A percentile compares a stretch with the other conserved stretches of the same genome.
Evolutionary conservation across 371 early-diverging fungal genomes (phyloP).

Genomic region (Mortierella sp.): DNA sequence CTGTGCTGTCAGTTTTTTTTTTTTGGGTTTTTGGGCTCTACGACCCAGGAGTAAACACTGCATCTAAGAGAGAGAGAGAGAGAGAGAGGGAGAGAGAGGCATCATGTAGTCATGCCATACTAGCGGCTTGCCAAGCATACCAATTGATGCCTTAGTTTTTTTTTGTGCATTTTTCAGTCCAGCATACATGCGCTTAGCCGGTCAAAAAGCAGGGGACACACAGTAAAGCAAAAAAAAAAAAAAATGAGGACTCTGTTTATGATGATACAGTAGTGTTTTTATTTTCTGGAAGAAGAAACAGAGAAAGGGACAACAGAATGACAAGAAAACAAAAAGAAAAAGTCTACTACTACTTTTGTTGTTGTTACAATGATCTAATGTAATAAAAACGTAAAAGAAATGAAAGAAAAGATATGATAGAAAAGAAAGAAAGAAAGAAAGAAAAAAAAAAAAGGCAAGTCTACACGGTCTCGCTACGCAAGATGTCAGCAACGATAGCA

Average conservation of each 20-base stretch:
- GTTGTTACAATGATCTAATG: too few species aligned
- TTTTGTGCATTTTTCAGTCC: too few species aligned
- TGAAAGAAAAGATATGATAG: neutral
- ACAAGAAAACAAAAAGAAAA: too few species aligned
- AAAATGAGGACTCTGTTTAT: too few species aligned
- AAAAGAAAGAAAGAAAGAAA: neutral
- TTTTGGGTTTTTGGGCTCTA: neutral
- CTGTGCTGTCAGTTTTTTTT: neutral
- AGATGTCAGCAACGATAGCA: constrained; percentile 54
- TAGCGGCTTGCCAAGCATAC: too few species aligned
- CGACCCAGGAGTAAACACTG: neutral
- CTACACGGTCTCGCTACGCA: constrained; percentile 17
- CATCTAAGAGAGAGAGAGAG: neutral
- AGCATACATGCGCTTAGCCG: neutral
- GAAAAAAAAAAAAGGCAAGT: neutral
- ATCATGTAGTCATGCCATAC: neutral
- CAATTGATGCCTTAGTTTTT: too few species aligned
- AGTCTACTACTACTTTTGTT: neutral
- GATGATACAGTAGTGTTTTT: neutral
- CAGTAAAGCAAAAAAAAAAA: neutral
- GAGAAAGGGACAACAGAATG: too few species aligned
- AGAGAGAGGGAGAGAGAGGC: neutral
- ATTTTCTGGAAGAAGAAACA: neutral
- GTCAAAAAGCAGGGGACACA: too few species aligned
- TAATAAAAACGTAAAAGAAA: neutral